These are phyloP conservation scores for Penicillium sp. DNA, from an alignment of 2,329 filamentous ascomycete species.

Conservation along the genomic window DNA sequence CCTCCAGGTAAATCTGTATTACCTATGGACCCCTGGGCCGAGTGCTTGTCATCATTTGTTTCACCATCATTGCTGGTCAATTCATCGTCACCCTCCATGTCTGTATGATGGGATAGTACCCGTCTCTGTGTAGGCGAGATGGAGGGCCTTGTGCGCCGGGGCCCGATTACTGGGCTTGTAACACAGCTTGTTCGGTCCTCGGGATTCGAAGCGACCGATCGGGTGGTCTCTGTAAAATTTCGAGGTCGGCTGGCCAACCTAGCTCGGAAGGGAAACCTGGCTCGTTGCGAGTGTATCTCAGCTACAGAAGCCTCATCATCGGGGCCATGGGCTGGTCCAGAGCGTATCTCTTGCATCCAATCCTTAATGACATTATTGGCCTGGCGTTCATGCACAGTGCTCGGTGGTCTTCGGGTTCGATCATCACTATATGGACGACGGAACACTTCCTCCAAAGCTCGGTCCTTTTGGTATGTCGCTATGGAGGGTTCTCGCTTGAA, in stretches of 20 bases:
- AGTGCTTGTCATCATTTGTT: slow-evolving; percentile 26
- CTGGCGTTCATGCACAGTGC: slow-evolving; percentile 62
- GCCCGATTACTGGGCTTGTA: slow-evolving; percentile 36
- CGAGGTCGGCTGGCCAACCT: slow-evolving; percentile 32
- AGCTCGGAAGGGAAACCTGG: slow-evolving; percentile 49
- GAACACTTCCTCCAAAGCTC: slow-evolving; percentile 88
- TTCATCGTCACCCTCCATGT: slow-evolving; percentile 87
- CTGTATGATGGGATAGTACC: slow-evolving; percentile 62
- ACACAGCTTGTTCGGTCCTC: slow-evolving; percentile 46
- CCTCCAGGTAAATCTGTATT: slow-evolving; percentile 17
- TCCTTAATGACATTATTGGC: slow-evolving; percentile 79
- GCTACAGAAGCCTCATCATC: slow-evolving; percentile 61
- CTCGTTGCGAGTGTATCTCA: slow-evolving; percentile 53
- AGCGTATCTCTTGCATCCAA: slow-evolving; percentile 77
- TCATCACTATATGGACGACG: slow-evolving; percentile 65
- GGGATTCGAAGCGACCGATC: slow-evolving; percentile 59
- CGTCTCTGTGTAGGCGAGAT: slow-evolving; percentile 37
- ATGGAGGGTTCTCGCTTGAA: slow-evolving; percentile 82
- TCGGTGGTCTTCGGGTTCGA: slow-evolving; percentile 58
- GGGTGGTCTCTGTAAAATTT: slow-evolving; percentile 52
- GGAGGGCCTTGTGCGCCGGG: slow-evolving; percentile 32
- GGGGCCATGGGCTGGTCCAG: slow-evolving; percentile 56
- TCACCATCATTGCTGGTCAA: slow-evolving; percentile 74
- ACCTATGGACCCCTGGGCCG: slow-evolving; percentile 19
- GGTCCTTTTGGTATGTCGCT: slow-evolving; percentile 84